Percentiles rank a stretch among this genome's conserved stretches.
These are phyloP conservation scores for Iberis pinnata DNA, from an alignment of 345 rosid species.

Conservation along the genomic window DNA sequence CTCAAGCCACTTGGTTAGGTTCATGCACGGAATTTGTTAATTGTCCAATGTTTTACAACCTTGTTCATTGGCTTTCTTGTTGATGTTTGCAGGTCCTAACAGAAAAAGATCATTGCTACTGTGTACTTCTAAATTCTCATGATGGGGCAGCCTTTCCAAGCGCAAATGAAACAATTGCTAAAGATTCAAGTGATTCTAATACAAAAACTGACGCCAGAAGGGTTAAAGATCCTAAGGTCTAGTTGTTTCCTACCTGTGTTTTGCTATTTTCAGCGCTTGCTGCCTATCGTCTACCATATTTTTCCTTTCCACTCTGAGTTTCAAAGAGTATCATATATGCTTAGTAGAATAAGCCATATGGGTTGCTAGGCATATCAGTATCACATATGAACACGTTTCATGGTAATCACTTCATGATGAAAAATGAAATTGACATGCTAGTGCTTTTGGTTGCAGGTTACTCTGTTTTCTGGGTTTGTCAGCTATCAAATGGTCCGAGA, in stretches of 20 bases:
- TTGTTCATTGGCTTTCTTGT: slow-evolving; percentile 11
- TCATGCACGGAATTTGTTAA: not conserved
- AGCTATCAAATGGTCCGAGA: slow-evolving; percentile 99
- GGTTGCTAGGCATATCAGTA: not conserved
- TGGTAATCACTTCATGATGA: too few relatives aligned
- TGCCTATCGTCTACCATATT: not conserved
- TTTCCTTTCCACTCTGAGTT: slow-evolving; percentile 9
- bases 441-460: slow-evolving; percentile 58
- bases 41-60: not conserved
- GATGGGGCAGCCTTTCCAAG: slow-evolving; percentile 94
- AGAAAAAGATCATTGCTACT: slow-evolving; percentile 81
- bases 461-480: slow-evolving; percentile 95
- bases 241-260: slow-evolving; percentile 13
- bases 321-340: not conserved
- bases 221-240: slow-evolving; percentile 62
- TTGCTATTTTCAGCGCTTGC: not conserved
- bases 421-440: not conserved
- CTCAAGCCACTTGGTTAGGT: not conserved
- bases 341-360: not conserved
- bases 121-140: slow-evolving; percentile 87
- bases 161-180: slow-evolving; percentile 37
- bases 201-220: slow-evolving; percentile 34
- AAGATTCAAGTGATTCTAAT: slow-evolving; percentile 39
- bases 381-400: too few relatives aligned
- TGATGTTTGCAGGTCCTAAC: slow-evolving; percentile 62